phyloP scores from a whole-genome alignment of 352 stramenopile genomes.

The Globisporangium nagaii region DNA sequence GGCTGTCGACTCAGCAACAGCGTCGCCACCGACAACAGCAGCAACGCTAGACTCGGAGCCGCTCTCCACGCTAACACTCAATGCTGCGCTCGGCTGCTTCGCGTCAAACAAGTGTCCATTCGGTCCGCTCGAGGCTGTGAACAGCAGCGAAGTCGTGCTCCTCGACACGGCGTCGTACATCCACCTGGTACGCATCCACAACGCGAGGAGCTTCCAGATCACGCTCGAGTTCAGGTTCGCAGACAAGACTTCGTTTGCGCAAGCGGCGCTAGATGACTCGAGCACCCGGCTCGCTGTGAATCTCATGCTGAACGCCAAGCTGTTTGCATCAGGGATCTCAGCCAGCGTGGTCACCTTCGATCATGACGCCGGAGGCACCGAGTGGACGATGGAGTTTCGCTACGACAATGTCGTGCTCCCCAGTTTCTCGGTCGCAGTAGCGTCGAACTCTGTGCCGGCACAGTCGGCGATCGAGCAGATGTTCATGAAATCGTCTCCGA shows the following conservation, averaged over 20 bases:
- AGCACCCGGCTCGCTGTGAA: background rate
- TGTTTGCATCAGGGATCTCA: background rate
- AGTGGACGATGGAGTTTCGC: constrained; percentile 11
- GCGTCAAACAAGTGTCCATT: constrained; percentile 14
- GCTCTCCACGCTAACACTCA: background rate
- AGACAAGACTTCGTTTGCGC: background rate
- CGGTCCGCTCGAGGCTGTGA: constrained; percentile 12
- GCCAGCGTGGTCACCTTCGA: constrained; percentile 1
- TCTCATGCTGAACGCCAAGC: background rate
- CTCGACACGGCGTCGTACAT: constrained; percentile 13
- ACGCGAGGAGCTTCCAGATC: constrained; percentile 7
- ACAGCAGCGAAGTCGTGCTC: background rate
- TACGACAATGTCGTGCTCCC: constrained; percentile 13
- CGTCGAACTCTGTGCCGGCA: background rate
- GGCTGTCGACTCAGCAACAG: background rate
- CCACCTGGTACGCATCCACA: constrained; percentile 11
- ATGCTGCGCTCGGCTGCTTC: constrained; percentile 13
- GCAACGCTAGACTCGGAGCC: too few relatives aligned
- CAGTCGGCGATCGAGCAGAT: constrained; percentile 10
- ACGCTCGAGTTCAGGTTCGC: constrained; percentile 7
- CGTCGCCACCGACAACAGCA: too few relatives aligned
- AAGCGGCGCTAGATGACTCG: background rate
- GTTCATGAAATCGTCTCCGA: background rate
- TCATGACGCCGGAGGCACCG: constrained; percentile 6
- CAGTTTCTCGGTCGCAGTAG: constrained; percentile 7